Evolutionary conservation across 306 rosid genomes (phyloP), one percentile per base, ranked within the genome.

Genomic region (Inga leiocalycina): DNA sequence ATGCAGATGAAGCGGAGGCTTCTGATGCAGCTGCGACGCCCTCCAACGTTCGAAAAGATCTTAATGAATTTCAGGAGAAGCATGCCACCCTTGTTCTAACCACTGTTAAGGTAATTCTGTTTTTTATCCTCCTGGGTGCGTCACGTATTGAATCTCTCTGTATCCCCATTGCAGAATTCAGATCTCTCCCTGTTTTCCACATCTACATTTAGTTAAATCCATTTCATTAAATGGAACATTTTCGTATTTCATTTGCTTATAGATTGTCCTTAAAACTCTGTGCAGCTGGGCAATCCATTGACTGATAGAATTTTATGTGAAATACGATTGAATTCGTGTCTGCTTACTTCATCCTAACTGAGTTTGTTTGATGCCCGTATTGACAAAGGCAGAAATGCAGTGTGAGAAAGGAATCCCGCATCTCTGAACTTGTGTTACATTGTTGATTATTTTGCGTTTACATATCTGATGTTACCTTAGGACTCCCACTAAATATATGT

Each of bases 61-160:
- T 94, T 83, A 91, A 91, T 66, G 98, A 92, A 83, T 97, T 97
- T 91, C 99, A 97, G 87, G 99, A 97, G 89, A 89, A 88, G 68
- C 99, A 97, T 86, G 99, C 99, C 43, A 97, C 89, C 73, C 83
- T 97, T 72, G 97, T 97, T 80, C 92, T 97, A 80, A 91, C 95
- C 19, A 79, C 94, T 80, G 98, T 94, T 62, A 97, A 91, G 98
- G 99, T 94, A 80, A 80, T 84, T 86, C 61, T 20, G 14, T 19
- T 71, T 43, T 70, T 69, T 49, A 11, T 68, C 22, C n/a, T 10
- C 30, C 56, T 64, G 71, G 8, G 43, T 34, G 78, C 15, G 46
- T 75, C 65, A 10, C 35, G 19, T 10, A 19, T 52, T 22, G 66
- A 24, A 71, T 77, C 66, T 59, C 66, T 59, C 32, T 59, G 66